Base-by-base conservation (phyloP, 768 basidiomycete genomes). In the Leucogyrophana mollusca region DNA sequence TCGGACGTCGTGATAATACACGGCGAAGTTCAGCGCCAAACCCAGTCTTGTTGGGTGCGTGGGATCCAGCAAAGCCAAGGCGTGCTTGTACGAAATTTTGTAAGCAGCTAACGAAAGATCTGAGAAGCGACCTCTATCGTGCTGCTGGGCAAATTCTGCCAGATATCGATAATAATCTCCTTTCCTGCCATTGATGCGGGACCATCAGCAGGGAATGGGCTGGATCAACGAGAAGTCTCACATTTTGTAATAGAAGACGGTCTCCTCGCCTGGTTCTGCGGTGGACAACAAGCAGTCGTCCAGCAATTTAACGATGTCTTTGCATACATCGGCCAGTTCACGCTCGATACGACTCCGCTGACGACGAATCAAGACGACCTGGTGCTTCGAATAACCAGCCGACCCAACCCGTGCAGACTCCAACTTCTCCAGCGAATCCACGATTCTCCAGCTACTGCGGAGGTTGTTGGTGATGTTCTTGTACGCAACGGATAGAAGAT, bases 131-230 rank as follows among this genome's bases (percentile, higher is more conserved):
- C 83, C 78, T 55, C 87, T 80, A 47, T 85, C 80, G 53, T 82
- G 74, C 53, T 82, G 79, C 20, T 79, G 82, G 14, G 89, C 84
- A 61, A 91, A 87, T 68, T 93, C 91, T 39, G 90, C 89, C 44
- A 92, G 79, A 70, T 93, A 94, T 53, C 90, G 86, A 72, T 88
- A 90, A 71, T 93, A 94, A 64, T 93, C 91, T 47, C 90, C 91
- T 69, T 83, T 84, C 85, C 87, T 88, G 58, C 25, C 41, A 21
- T 25, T 16, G n/a, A 30, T 43, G 21, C 37, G 25, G 45, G 23
- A 16, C n/a, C n/a, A n/a, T n/a, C n/a, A n/a, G n/a, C n/a, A n/a
- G n/a, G n/a, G 22, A 40, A 53, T 47, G 56, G 50, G 48, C 51
- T 32, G 38, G 34, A 38, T 48, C 36, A 20, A 33, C 18, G 33